Conservation (phyloP, 257 asterid genomes). For the Solanum sitiens region DNA sequence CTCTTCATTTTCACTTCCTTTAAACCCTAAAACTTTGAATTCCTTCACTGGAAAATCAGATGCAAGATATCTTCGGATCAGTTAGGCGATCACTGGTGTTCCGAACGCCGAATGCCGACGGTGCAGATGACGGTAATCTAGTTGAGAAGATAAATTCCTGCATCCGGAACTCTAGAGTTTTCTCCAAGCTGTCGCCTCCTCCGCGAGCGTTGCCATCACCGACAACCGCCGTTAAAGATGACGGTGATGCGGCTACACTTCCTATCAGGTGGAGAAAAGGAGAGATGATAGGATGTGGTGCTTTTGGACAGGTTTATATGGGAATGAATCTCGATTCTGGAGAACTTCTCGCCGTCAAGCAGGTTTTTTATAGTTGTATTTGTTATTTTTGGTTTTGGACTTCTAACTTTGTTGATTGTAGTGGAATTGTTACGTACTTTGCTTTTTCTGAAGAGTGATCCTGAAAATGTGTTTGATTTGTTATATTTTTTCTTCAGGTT, state of each 20-base stretch:
- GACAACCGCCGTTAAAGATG: slow-evolving; percentile 25
- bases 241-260: slow-evolving; percentile 11
- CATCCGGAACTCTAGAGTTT: slow-evolving; percentile 79
- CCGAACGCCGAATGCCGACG: slow-evolving; percentile 39
- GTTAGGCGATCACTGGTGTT: slow-evolving; percentile 91
- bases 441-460: background rate
- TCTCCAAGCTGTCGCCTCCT: slow-evolving; percentile 49
- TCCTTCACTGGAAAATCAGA: slow-evolving; percentile 11
- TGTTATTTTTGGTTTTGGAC: background rate
- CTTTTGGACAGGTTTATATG: slow-evolving; percentile 97
- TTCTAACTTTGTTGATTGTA: background rate
- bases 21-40: background rate
- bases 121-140: slow-evolving; percentile 54
- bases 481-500: slow-evolving; percentile 35
- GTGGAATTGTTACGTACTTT: background rate
- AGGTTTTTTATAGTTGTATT: slow-evolving; percentile 28
- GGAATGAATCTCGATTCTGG: slow-evolving; percentile 98
- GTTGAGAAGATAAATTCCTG: slow-evolving; percentile 88
- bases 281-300: slow-evolving; percentile 90
- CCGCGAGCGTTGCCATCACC: slow-evolving; percentile 41
- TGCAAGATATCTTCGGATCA: slow-evolving; percentile 92
- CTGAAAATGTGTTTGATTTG: background rate
- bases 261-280: slow-evolving; percentile 94
- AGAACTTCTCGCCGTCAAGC: slow-evolving; percentile 86
- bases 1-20: background rate